These are phyloP conservation scores for Nevesoporus exiguus DNA, from an alignment of 768 basidiomycete species.

Conservation along the genomic window DNA sequence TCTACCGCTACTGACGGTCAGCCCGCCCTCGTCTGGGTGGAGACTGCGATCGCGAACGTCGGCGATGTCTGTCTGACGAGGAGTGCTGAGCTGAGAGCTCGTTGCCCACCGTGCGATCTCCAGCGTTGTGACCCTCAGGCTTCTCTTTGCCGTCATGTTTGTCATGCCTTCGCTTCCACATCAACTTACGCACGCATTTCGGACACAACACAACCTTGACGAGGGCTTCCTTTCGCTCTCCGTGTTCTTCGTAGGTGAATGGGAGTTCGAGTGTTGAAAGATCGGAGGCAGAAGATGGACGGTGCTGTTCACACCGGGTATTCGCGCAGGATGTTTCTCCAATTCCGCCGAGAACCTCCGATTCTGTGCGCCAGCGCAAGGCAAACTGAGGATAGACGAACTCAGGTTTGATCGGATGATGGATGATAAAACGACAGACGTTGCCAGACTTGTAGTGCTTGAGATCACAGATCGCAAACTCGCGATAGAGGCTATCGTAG, in stretches of 20 bases:
- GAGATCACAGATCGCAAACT: slow-evolving; percentile 88
- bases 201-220: slow-evolving; percentile 90
- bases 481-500: slow-evolving; percentile 83
- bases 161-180: slow-evolving; percentile 78
- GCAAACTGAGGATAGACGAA: slow-evolving; percentile 56
- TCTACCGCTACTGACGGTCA: no score
- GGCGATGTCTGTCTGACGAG: slow-evolving; percentile 4
- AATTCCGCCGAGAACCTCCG: slow-evolving; percentile 79
- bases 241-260: slow-evolving; percentile 82
- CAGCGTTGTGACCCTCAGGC: background rate
- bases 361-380: slow-evolving; percentile 90
- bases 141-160: slow-evolving; percentile 34
- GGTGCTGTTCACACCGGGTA: slow-evolving; percentile 74
- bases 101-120: background rate
- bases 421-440: slow-evolving; percentile 41
- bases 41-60: slow-evolving; percentile 29
- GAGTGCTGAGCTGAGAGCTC: background rate
- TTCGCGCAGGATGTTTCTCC: slow-evolving; percentile 91
- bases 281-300: slow-evolving; percentile 27
- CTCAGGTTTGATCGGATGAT: background rate
- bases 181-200: slow-evolving; percentile 76
- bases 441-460: slow-evolving; percentile 95
- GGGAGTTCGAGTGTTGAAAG: slow-evolving; percentile 85
- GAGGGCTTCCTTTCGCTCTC: slow-evolving; percentile 69
- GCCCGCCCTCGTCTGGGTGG: slow-evolving; percentile 16